Conservation (phyloP, 768 basidiomycete species). For the Trametes cinnabarina region DNA sequence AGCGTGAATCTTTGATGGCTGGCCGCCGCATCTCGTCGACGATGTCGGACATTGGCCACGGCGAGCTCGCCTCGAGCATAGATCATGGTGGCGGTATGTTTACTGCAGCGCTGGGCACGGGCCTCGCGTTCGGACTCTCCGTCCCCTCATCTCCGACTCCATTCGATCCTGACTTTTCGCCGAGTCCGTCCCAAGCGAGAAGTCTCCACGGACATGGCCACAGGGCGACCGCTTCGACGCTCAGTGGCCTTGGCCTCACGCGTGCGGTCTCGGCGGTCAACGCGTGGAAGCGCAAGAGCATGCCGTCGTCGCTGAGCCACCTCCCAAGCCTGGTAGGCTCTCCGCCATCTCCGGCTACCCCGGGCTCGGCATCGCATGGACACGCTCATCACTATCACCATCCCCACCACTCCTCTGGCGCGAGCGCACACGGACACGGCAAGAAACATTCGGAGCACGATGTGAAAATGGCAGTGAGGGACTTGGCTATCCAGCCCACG, state of each 20-base stretch:
- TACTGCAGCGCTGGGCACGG: slow-evolving; percentile 30
- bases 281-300: slow-evolving; percentile 24
- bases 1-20: not conserved
- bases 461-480: slow-evolving; percentile 41
- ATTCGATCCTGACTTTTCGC: not conserved
- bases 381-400: not conserved
- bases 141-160: slow-evolving; percentile 6
- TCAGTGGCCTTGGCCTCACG: slow-evolving; percentile 13
- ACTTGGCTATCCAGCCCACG: slow-evolving; percentile 61
- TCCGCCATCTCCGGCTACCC: not conserved
- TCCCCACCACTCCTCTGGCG: not conserved
- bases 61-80: not conserved
- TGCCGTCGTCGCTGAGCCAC: slow-evolving; percentile 22
- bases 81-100: slow-evolving; percentile 24
- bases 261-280: slow-evolving; percentile 21
- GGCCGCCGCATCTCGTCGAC: slow-evolving; percentile 10
- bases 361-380: slow-evolving; percentile 3
- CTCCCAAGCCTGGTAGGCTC: slow-evolving; percentile 4
- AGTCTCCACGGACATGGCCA: slow-evolving; percentile 5
- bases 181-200: not conserved
- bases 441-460: slow-evolving; percentile 20
- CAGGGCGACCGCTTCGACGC: slow-evolving; percentile 6
- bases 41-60: slow-evolving; percentile 15
- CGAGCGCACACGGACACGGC: not conserved
- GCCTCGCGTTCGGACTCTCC: slow-evolving; percentile 28